phyloP scores from a whole-genome alignment of 2,329 filamentous ascomycete species.

The Ceratocystis colombiana region DNA sequence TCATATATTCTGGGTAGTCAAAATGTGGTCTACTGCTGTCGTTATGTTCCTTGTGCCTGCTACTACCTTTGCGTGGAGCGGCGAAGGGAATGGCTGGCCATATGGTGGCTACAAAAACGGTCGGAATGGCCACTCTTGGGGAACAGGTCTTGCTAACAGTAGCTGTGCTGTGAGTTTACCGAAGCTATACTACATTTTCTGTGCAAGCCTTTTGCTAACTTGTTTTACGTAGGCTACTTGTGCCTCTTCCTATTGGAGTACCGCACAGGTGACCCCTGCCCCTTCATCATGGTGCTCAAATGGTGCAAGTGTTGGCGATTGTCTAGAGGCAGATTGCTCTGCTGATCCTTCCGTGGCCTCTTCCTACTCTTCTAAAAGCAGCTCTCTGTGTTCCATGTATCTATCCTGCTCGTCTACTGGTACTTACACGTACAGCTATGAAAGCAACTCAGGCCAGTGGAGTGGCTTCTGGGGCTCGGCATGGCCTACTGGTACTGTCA shows the following conservation, averaged over 20 bases:
- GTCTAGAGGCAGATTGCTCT: constrained; percentile 28
- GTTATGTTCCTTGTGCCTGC: constrained; percentile 22
- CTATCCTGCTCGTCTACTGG: constrained; percentile 27
- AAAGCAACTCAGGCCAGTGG: constrained; percentile 25
- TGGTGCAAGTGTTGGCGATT: constrained; percentile 26
- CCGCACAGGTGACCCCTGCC: constrained; percentile 27
- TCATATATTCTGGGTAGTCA: not conserved
- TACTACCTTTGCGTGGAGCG: constrained; percentile 20
- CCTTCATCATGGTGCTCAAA: constrained; percentile 27
- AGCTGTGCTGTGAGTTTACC: constrained; percentile 25
- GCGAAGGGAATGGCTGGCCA: constrained; percentile 21
- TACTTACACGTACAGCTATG: constrained; percentile 29
- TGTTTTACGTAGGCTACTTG: constrained; percentile 23
- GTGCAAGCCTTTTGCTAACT: constrained; percentile 8
- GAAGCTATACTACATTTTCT: not conserved
- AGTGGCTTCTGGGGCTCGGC: constrained; percentile 25
- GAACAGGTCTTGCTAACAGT: constrained; percentile 15
- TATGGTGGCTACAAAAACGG: constrained; percentile 21
- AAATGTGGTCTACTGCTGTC: constrained; percentile 22
- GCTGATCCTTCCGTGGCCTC: constrained; percentile 25
- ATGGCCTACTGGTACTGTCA: constrained; percentile 27
- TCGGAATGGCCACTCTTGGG: constrained; percentile 17
- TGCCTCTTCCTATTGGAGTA: constrained; percentile 29
- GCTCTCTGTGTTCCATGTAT: constrained; percentile 28
- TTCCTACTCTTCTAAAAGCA: constrained; percentile 27